phyloP scores from a whole-genome alignment of 1,284 basidiomycete species.

The Stygiomarasmius scandens region DNA sequence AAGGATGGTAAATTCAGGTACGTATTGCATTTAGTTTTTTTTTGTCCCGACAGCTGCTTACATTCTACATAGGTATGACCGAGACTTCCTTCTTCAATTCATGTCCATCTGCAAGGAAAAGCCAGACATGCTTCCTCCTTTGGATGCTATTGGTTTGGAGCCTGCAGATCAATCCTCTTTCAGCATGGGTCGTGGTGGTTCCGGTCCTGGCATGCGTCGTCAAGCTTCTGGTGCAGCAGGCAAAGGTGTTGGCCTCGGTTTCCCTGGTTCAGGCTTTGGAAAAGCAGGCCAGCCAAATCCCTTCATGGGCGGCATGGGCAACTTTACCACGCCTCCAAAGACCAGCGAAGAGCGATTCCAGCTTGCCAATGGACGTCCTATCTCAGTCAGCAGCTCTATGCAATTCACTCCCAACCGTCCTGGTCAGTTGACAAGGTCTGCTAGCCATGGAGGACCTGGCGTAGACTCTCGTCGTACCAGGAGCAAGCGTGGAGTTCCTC shows the following conservation, averaged over 20 bases:
- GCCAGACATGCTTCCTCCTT: slow-evolving; percentile 85
- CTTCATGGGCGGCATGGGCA: slow-evolving; percentile 69
- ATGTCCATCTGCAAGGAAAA: slow-evolving; percentile 95
- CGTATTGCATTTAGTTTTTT: slow-evolving; percentile 14
- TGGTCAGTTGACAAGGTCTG: slow-evolving; percentile 68
- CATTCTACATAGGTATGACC: slow-evolving; percentile 75
- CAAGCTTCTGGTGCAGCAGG: slow-evolving; percentile 54
- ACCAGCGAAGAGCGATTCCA: slow-evolving; percentile 78
- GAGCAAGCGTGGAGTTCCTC: slow-evolving; percentile 72
- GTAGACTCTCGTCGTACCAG: slow-evolving; percentile 64
- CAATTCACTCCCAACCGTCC: slow-evolving; percentile 48
- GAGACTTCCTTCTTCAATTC: slow-evolving; percentile 97
- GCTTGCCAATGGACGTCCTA: slow-evolving; percentile 46
- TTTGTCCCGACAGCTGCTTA: slow-evolving; percentile 1
- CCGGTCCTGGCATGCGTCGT: slow-evolving; percentile 56
- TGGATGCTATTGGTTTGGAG: slow-evolving; percentile 92
- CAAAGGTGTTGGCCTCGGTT: slow-evolving; percentile 47
- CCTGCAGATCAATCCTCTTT: slow-evolving; percentile 59
- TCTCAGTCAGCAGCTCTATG: slow-evolving; percentile 48
- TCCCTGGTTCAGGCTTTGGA: slow-evolving; percentile 39
- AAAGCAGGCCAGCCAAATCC: slow-evolving; percentile 42
- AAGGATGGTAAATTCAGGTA: slow-evolving; percentile 91
- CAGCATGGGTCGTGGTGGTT: slow-evolving; percentile 61
- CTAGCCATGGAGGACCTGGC: slow-evolving; percentile 72
- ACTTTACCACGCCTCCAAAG: slow-evolving; percentile 66